phyloP scores from a whole-genome alignment of 257 asterid species.

The Salvia miltiorrhiza region DNA sequence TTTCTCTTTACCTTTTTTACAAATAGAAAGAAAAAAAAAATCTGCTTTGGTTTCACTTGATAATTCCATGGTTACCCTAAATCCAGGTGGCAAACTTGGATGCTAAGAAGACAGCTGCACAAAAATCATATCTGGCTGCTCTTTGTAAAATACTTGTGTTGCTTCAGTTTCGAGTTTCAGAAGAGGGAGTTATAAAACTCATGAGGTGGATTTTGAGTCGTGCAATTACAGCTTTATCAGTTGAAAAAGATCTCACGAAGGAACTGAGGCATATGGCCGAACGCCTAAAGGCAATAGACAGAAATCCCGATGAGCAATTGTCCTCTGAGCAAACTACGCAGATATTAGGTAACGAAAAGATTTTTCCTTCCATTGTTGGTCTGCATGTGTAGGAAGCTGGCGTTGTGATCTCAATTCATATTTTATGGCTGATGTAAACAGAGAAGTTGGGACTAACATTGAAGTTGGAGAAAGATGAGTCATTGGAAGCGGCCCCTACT shows the following conservation, averaged over 20 bases:
- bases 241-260: conserved; percentile 66
- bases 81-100: conserved; percentile 62
- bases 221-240: conserved; percentile 38
- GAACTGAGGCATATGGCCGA: conserved; percentile 71
- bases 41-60: conserved; percentile 16
- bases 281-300: conserved; percentile 62
- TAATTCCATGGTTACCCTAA: conserved; percentile 17
- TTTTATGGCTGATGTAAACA: conserved; percentile 16
- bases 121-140: conserved; percentile 69
- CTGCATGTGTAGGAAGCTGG: not conserved
- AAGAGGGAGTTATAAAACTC: conserved; percentile 66
- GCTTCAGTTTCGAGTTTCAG: conserved; percentile 68
- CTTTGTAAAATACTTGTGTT: conserved; percentile 61
- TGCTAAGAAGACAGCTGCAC: conserved; percentile 77
- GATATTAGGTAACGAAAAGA: conserved; percentile 52
- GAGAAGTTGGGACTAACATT: conserved; percentile 57
- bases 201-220: conserved; percentile 57
- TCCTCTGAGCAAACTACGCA: conserved; percentile 47
- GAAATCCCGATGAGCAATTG: conserved; percentile 49
- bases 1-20: not conserved
- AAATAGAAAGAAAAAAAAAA: too few species aligned
- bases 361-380: not conserved
- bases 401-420: not conserved
- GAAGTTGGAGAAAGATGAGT: conserved; percentile 39
- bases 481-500: conserved; percentile 58